phyloP scores from a whole-genome alignment of 1,139 yeast species.

The Debaryomyces coudertii region DNA sequence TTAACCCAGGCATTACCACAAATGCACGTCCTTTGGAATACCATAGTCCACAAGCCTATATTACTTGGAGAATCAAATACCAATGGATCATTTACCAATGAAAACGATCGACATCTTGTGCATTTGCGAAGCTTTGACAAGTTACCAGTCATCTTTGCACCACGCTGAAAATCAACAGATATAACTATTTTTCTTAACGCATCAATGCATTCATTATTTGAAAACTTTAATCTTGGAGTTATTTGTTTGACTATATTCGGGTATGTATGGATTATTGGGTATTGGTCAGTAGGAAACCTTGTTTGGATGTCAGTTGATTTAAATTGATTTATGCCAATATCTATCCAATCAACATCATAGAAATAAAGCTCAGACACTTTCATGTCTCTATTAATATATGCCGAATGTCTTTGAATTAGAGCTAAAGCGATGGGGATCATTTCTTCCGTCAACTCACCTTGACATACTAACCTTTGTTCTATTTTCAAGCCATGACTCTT shows the following conservation, averaged over 20 bases:
- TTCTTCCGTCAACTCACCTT: conserved; percentile 58
- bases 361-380: conserved; percentile 58
- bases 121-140: conserved; percentile 49
- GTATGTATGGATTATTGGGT: conserved; percentile 11
- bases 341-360: conserved; percentile 73
- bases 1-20: conserved; percentile 82
- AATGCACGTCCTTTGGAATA: conserved; percentile 73
- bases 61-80: conserved; percentile 41
- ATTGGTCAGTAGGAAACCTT: neutral
- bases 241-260: conserved; percentile 14
- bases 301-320: neutral
- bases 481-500: conserved; percentile 43
- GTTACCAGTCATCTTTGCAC: neutral
- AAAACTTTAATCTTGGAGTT: conserved; percentile 27
- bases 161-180: conserved; percentile 17
- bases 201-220: conserved; percentile 39
- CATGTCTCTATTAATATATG: conserved; percentile 40
- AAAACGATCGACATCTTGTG: conserved; percentile 67
- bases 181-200: conserved; percentile 48
- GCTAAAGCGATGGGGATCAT: conserved; percentile 35
- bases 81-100: conserved; percentile 52
- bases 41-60: conserved; percentile 67
- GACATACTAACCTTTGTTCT: conserved; percentile 70
- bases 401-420: conserved; percentile 37
- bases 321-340: conserved; percentile 35